Evolutionary conservation across 768 basidiomycete species (phyloP).

Genomic region (Rhodotorula graminis): DNA sequence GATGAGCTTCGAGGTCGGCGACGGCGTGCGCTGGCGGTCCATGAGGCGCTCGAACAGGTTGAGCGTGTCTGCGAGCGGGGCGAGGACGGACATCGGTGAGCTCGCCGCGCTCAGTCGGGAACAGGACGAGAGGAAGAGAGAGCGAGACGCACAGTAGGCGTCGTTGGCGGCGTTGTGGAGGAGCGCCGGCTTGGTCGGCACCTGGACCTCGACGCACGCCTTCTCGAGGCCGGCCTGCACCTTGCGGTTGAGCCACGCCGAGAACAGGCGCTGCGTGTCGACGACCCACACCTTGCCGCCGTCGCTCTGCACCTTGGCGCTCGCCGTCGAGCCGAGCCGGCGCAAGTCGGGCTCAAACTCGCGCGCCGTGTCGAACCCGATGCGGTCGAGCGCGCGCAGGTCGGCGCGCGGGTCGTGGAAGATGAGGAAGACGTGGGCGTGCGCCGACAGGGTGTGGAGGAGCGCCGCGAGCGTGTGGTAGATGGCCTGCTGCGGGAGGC

Average conservation of each 20-base stretch:
- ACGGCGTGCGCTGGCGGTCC: background rate
- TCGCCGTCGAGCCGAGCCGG: background rate
- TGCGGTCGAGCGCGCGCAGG: constrained; percentile 4
- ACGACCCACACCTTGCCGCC: constrained; percentile 21
- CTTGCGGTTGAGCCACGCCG: constrained; percentile 11
- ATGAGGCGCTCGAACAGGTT: constrained; percentile 23
- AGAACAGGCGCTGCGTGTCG: constrained; percentile 31
- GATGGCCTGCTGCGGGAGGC: background rate
- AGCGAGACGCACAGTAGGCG: constrained; percentile 24
- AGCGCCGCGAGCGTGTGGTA: constrained; percentile 26
- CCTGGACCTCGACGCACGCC: constrained; percentile 16
- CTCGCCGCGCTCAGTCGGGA: too few species aligned
- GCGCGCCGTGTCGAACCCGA: constrained; percentile 15
- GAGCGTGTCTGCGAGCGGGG: constrained; percentile 16
- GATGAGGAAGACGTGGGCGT: constrained; percentile 28
- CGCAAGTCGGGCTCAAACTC: constrained; percentile 18
- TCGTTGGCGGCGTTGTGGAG: constrained; percentile 39
- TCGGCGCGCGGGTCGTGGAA: constrained; percentile 37
- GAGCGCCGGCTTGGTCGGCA: constrained; percentile 6
- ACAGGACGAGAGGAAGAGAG: background rate
- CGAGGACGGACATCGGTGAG: too few species aligned
- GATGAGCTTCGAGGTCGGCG: background rate
- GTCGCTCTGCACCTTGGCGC: too few species aligned
- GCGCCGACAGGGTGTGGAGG: constrained; percentile 21
- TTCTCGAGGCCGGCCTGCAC: constrained; percentile 12